Conservation (phyloP, 2,329 filamentous ascomycete species). For the Diaporthe citriasiana region DNA sequence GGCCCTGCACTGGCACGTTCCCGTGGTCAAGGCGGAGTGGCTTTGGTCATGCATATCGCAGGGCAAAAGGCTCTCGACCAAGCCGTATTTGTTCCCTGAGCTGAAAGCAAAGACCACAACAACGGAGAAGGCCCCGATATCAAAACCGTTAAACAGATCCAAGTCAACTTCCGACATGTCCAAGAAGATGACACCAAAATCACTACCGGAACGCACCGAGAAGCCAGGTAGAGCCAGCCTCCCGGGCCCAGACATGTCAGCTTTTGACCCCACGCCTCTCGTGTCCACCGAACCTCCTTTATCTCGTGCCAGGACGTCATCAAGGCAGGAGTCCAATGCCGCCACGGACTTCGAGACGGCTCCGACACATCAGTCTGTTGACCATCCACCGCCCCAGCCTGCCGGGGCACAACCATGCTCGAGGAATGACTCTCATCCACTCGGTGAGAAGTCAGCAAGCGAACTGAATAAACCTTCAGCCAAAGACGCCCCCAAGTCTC, state of each 20-base stretch:
- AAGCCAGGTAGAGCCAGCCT: conserved; percentile 30
- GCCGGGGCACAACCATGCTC: conserved; percentile 45
- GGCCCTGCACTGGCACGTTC: conserved; percentile 81
- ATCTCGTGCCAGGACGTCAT: conserved; percentile 10
- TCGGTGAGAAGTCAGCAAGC: conserved; percentile 58
- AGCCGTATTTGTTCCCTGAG: conserved; percentile 63
- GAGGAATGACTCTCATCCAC: conserved; percentile 51
- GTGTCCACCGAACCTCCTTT: conserved; percentile 31
- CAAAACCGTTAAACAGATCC: conserved; percentile 38
- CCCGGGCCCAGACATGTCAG: conserved; percentile 40
- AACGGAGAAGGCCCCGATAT: conserved; percentile 31
- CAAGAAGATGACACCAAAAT: conserved; percentile 36
- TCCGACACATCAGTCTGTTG: conserved; percentile 50
- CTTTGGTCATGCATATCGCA: conserved; percentile 83
- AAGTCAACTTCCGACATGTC: conserved; percentile 39
- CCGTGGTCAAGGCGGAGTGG: conserved; percentile 87
- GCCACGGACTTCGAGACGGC: conserved; percentile 48
- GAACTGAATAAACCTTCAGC: conserved; percentile 59
- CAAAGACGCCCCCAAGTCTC: conserved; percentile 47
- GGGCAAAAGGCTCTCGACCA: conserved; percentile 62
- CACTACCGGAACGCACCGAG: conserved; percentile 29
- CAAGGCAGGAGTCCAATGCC: conserved; percentile 40
- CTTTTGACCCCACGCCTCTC: conserved; percentile 39
- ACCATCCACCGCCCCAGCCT: neutral
- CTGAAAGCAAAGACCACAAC: conserved; percentile 52